Base-by-base conservation (phyloP, 805 yeast species). In the Metschnikowia orientalis region DNA sequence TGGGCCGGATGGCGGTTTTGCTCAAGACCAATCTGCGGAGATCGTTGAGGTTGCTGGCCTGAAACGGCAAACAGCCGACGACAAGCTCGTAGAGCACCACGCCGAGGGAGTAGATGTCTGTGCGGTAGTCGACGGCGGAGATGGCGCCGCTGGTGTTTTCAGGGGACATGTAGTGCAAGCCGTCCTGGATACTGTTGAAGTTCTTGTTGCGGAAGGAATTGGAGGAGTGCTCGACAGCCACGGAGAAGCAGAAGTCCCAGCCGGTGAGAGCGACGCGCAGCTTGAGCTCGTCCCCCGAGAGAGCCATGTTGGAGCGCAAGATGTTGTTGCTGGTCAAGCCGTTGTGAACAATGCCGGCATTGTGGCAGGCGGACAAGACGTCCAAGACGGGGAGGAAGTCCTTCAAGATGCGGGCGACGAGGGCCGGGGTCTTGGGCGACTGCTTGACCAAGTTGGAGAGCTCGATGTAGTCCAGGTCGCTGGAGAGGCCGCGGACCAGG, bases 81-180 rank as follows among this genome's bases (percentile, higher is more conserved):
- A 72, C 35, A n/a, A 69, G 36, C 33, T 72, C 75, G 40, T 73
- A 73, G 12, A 73, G 37, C 6, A 73, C 63, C n/a, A 72, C 59
- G 22, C 79, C 79, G 7, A 71, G 32, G 18, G 72, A 59, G 47
- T 72, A 73, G 28, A 70, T 56, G 45, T 73, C 78, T 0, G 77
- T 59, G 28, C 73, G 54, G 43, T 53, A 63, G 39, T 73, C 76
- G 13, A 68, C 71, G 4, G 59, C 48, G 9, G 59, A 48, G 18
- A 53, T 53, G 8, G 47, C 38, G 17, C 61, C 63, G 1, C 72
- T 68, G 15, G 71, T 61, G 5, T 65, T 58, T 46, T 73, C 79
- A 1, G 79, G 79, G 1, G 77, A 66, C 40, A 70, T 62, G 41
- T 64, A 73, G 1, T 74, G 73, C 13, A 71, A 47, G 37, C 63